Conservation (phyloP, 148 eudicot genomes). For the Vaccinium darrowii region DNA sequence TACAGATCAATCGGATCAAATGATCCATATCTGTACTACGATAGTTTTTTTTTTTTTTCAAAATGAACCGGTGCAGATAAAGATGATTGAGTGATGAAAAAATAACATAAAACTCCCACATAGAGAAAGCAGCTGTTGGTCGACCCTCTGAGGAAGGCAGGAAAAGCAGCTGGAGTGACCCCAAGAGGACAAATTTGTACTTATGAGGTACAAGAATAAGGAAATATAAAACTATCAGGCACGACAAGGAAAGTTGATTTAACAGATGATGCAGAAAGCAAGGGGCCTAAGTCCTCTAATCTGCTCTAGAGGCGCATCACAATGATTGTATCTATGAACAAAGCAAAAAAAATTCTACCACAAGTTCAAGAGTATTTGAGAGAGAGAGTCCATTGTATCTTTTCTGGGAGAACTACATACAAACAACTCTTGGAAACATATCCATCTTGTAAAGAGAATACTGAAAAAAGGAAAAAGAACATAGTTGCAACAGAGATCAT, state of each 20-base stretch:
- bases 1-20: no score
- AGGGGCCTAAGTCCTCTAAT: background rate
- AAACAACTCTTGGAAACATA: background rate
- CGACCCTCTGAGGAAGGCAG: background rate
- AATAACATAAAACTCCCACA: no score
- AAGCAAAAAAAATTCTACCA: background rate
- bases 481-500: background rate
- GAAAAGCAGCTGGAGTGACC: background rate
- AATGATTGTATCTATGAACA: background rate
- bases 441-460: background rate
- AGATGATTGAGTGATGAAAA: no score
- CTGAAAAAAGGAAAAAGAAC: background rate
- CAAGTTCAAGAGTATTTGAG: background rate
- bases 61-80: no score
- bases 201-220: background rate
- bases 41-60: no score
- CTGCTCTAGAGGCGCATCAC: background rate
- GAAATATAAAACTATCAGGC: conserved; percentile 5
- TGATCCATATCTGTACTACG: no score
- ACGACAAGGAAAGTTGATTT: background rate
- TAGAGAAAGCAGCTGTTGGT: no score
- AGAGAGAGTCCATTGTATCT: background rate
- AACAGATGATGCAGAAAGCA: background rate
- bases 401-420: background rate
- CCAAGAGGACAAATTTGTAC: background rate